Evolutionary conservation across 108 stramenopile genomes (phyloP), one percentile per base, ranked within the genome.

Genomic region (Skeletonema marinoi): DNA sequence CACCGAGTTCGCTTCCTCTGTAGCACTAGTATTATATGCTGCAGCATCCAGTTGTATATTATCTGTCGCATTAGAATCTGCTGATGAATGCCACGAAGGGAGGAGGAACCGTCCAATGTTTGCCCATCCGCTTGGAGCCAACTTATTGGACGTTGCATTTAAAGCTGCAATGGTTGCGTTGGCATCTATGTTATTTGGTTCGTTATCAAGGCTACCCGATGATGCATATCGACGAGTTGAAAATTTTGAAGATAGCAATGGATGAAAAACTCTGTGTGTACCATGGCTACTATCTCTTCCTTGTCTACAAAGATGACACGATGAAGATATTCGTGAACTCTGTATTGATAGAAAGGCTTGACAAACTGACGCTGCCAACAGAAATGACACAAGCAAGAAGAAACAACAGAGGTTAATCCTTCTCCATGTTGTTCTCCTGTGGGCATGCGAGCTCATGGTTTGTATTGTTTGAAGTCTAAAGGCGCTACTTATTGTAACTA

Each of bases 51-150:
- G 42, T 30, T 61, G 11, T 1, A 10, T 42, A 32, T 60, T 32
- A 56, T 21, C 64, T 65, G 72, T 0, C 12, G 54, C 36, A 32
- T 30, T 29, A 61, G 30, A 32, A 63, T 48, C 42, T 12, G 11
- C 13, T 32, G 69, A 71, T 3, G 54, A 63, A 30, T 58, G 44
- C 71, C 60, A 75, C 0, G 66, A 75, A 12, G 65, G 74, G 29
- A 75, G 74, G 35, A 75, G 56, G 58, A 54, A 67, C 25, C 65
- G 63, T 0, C 70, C 70, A 32, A 75, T 66, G 36, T 60, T 75
- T 11, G 66, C 66, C 74, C 74, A 75, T 60, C 74, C 74, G 29
- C 64, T 74, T 19, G 54, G 54, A n/a, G 38, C 31, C 41, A 64
- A 39, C 21, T 64, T 29, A 63, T 63, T 29, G 10, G 38, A 1